Percentiles rank a stretch among this genome's conserved stretches.
These are phyloP conservation scores for Nyssa sinensis DNA, from an alignment of 148 eudicot species.

Conservation along the genomic window DNA sequence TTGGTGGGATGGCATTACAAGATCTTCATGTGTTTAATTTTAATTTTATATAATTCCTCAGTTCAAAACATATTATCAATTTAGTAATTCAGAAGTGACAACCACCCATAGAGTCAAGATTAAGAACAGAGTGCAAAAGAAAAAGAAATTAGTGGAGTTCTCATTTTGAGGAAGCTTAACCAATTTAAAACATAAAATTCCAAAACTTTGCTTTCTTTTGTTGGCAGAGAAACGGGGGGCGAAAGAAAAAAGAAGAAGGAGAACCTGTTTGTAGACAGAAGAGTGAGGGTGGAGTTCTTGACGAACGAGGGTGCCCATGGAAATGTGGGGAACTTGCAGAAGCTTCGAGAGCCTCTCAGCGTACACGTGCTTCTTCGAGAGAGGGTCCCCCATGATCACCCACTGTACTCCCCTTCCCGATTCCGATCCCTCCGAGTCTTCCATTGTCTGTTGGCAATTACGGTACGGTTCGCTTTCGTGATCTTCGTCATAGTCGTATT, in stretches of 20 bases:
- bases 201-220: not conserved
- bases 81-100: not conserved
- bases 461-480: conserved; percentile 12
- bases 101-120: not conserved
- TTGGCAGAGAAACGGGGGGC: not conserved
- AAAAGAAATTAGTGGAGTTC: too few relatives aligned
- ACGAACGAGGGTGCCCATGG: conserved; percentile 73
- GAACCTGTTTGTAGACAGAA: conserved; percentile 67
- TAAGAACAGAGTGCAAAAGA: too few relatives aligned
- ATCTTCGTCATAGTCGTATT: conserved; percentile 43
- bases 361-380: conserved; percentile 64
- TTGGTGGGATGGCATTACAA: too few relatives aligned
- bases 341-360: conserved; percentile 74
- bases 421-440: conserved; percentile 52
- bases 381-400: conserved; percentile 84
- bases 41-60: too few relatives aligned
- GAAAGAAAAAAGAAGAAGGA: not conserved
- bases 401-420: conserved; percentile 77
- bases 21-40: too few relatives aligned
- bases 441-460: conserved; percentile 15
- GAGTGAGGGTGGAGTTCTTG: conserved; percentile 73
- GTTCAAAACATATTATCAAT: too few relatives aligned
- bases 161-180: not conserved
- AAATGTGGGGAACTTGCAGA: conserved; percentile 75
- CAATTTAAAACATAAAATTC: too few relatives aligned